Evolutionary conservation across 2,329 filamentous ascomycete genomes (phyloP), one percentile per base, ranked within the genome.

Genomic region (Periconia macrospinosa): DNA sequence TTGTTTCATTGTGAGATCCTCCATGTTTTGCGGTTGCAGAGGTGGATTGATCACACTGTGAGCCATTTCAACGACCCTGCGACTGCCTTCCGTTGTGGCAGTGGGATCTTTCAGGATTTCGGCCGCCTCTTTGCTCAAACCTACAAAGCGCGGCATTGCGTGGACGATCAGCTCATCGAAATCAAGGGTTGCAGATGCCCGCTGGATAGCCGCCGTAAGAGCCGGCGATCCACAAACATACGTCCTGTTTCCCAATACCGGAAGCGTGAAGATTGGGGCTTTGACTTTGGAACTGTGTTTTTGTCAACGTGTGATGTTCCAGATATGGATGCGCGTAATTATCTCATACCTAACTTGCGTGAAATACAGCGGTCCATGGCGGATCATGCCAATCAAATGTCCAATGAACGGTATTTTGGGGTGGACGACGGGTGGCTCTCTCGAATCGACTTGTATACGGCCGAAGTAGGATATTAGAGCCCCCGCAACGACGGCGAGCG

Each of bases 371-470:
- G 63, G 54, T 0, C 70, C 70, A n/a, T 63, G 47, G 18, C 49
- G 54, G n/a, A 79, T 56, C 58, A 81, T 68, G 9, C 76, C 75
- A 27, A 81, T 61, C 18, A 80, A 67, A 56, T 82, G 79, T 1
- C 79, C 79, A 41, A 81, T 57, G 30, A 77, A 65, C 0, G 79
- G 79, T 33, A 82, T 68, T 15, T 43, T 67, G 0, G 76, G 67
- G 20, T 71, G 71, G 20, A 80, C 27, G 0, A 75, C 52, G 3
- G 78, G 77, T 9, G 80, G 79, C 52, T 82, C 79, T 45, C 69
- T 63, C 9, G 72, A 61, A 42, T 71, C 62, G 7, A 58, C 43
- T 44, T 62, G 57, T 13, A 58, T 49, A 9, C 57, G 48, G 10
- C 62, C 44, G 11, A 59, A n/a, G 10, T 54, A 54, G 13, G 47